These are phyloP conservation scores for Drechslerella coelobrocha DNA, from an alignment of 2,329 filamentous ascomycete genomes.

Conservation along the genomic window DNA sequence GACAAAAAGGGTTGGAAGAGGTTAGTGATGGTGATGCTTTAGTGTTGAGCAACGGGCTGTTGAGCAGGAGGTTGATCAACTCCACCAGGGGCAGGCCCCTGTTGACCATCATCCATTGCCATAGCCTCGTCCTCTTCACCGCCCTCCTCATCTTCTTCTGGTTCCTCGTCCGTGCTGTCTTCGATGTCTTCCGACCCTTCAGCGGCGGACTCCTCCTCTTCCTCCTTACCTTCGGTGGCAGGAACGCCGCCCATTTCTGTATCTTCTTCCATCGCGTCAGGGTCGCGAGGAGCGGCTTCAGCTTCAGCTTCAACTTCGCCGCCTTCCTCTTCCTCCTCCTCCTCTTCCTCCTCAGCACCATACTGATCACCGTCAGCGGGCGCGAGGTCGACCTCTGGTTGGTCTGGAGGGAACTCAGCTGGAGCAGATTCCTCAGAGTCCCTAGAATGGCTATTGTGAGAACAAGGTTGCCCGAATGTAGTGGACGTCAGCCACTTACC, in stretches of 20 bases:
- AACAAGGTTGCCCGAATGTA: neutral
- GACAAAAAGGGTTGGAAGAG: neutral
- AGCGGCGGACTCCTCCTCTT: conserved; percentile 52
- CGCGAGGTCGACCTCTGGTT: conserved; percentile 88
- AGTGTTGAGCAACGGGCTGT: conserved; percentile 18
- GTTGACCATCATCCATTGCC: conserved; percentile 64
- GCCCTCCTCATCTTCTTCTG: conserved; percentile 79
- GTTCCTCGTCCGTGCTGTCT: conserved; percentile 70
- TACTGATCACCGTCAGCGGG: conserved; percentile 86
- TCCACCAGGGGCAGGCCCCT: conserved; percentile 28
- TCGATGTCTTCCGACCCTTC: conserved; percentile 64
- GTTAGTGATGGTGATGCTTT: neutral
- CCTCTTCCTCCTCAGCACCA: conserved; percentile 76
- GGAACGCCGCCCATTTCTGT: conserved; percentile 75
- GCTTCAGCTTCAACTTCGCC: conserved; percentile 62
- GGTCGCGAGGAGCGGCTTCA: conserved; percentile 55
- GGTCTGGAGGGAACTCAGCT: conserved; percentile 93
- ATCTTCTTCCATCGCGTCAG: conserved; percentile 67
- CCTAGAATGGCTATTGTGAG: conserved; percentile 63
- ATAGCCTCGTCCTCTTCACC: conserved; percentile 76
- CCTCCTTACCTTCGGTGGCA: conserved; percentile 56
- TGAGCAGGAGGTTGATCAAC: conserved; percentile 32
- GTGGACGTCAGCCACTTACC: conserved; percentile 67
- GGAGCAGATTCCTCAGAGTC: conserved; percentile 97
- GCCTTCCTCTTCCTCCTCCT: conserved; percentile 73